Evolutionary conservation across 2,329 filamentous ascomycete species (phyloP), one percentile per base, ranked within the genome.

Genomic region (Teratosphaeriaceae sp.): DNA sequence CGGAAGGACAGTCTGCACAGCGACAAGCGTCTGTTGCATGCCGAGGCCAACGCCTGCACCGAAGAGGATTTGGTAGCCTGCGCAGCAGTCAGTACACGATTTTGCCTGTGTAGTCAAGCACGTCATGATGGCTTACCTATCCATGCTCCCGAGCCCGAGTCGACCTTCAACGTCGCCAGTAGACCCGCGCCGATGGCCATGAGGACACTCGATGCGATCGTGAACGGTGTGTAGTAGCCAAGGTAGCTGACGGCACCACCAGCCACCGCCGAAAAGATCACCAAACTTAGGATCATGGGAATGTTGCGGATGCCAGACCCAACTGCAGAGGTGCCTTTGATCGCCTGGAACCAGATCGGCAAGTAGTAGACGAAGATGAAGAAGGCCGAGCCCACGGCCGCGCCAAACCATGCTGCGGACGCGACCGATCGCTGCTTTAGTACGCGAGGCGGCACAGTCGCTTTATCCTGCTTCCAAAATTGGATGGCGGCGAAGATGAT

Each of bases 271-370:
- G 52, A 72, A 63, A 41, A 62, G 64, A 35, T 67, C 49, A 71
- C 68, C 7, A 70, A 56, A 7, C 63, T 61, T n/a, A 72, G 59
- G 4, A 52, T 66, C 34, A 69, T 52, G 3, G 71, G 71, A 1
- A 74, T 57, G 35, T 67, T 70, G 58, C 67, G 65, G 52, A 72
- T 71, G 24, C 69, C 69, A 12, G 68, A 70, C 30, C 66, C 65
- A 13, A 66, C 65, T 2, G 70, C 69, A 0, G 61, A 62, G 1
- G 59, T 64, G 4, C 65, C 67, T 44, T 72, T 70, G 57, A 73
- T 69, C 11, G 68, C 68, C 47, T 73, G 65, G 68, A 72, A 69
- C 65, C 70, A 62, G 65, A 70, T 43, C 55, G 65, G 59, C 21
- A 71, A 9, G 41, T 33, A 50, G 49, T 69, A 72, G 38, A 66